A percentile compares a stretch with the other conserved stretches of the same genome.
phyloP scores from a whole-genome alignment of 805 yeast species.

The Candida insectorum region DNA sequence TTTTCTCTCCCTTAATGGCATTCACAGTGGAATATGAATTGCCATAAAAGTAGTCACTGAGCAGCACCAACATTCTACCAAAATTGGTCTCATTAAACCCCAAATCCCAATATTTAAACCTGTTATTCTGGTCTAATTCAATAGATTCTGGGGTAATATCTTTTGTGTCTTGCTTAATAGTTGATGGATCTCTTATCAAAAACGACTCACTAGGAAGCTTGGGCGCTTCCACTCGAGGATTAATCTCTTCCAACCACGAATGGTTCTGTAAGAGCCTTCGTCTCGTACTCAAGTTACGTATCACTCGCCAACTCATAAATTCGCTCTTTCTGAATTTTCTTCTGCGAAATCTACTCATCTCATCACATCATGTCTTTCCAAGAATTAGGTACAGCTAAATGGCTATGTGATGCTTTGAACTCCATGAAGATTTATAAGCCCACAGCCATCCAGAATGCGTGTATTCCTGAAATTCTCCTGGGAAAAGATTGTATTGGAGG shows the following conservation, averaged over 20 bases:
- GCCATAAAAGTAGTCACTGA: conserved; percentile 39
- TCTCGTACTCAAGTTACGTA: no score
- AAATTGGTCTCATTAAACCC: conserved; percentile 19
- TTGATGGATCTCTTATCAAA: neutral
- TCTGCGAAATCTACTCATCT: no score
- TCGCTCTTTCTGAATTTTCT: no score
- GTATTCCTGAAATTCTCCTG: conserved; percentile 80
- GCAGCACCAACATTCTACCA: conserved; percentile 14
- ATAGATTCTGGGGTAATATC: conserved; percentile 2
- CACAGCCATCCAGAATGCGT: conserved; percentile 80
- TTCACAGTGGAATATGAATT: conserved; percentile 38
- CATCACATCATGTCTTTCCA: conserved; percentile 8
- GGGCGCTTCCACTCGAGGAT: conserved; percentile 2
- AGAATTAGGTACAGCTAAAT: conserved; percentile 72
- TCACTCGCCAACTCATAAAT: no score
- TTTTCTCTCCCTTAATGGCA: conserved; percentile 31
- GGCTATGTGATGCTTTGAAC: conserved; percentile 78
- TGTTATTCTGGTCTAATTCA: conserved; percentile 8
- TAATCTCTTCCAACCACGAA: conserved; percentile 12
- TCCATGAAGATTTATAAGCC: conserved; percentile 84
- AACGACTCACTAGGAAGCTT: conserved; percentile 1
- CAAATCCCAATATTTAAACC: conserved; percentile 14
- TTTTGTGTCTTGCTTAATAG: neutral
- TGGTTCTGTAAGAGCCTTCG: no score
- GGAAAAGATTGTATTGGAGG: conserved; percentile 97